Base-by-base conservation (phyloP, 2,329 filamentous ascomycete genomes). In the Aspergillus sp. region DNA sequence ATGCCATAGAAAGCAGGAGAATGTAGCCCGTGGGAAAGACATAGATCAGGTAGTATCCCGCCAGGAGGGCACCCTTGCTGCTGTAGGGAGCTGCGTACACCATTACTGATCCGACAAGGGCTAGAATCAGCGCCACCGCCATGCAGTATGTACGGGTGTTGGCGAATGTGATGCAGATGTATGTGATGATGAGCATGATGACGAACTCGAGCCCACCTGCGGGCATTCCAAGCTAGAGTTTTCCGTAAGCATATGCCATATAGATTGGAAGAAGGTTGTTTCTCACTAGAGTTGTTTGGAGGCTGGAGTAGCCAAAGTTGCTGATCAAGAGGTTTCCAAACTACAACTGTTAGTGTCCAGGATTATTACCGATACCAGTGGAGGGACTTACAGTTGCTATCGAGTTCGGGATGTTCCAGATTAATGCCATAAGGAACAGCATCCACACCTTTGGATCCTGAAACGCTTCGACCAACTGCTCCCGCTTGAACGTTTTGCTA, bases 401-500 rank as follows among this genome's bases (percentile, higher is more conserved):
- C 11, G 32, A 36, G 32, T 36, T 36, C 11, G 32, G 32, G 3
- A 36, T 16, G n/a, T 36, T 36, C 32, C 32, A 36, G 10, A 36
- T 36, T 9, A 36, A 36, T 11, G 32, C 32, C 32, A 36, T 36
- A 13, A 36, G 4, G 32, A 36, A 36, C 32, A 36, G n/a, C 32
- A 36, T 36, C 52, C 49, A 55, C 2, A 46, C 23, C 31, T 50
- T 54, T 16, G 45, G 38, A 32, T 53, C 55, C 11, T 17, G 13
- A 3, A 55, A 14, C 4, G 52, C 45, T 31, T 54, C 55, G n/a
- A n/a, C 3, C 21, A 51, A 45, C 25, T 57, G 55, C 3, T 36
- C 32, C 20, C 21, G 43, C 34, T 57, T 55, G 34, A 53, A 49
- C 13, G 52, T 45, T 10, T 54, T 49, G 14, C 51, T 52, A 19